Percentiles rank a stretch among this genome's conserved stretches.
These are phyloP conservation scores for Torulaspora maleeae DNA, from an alignment of 805 yeast species.

Conservation along the genomic window DNA sequence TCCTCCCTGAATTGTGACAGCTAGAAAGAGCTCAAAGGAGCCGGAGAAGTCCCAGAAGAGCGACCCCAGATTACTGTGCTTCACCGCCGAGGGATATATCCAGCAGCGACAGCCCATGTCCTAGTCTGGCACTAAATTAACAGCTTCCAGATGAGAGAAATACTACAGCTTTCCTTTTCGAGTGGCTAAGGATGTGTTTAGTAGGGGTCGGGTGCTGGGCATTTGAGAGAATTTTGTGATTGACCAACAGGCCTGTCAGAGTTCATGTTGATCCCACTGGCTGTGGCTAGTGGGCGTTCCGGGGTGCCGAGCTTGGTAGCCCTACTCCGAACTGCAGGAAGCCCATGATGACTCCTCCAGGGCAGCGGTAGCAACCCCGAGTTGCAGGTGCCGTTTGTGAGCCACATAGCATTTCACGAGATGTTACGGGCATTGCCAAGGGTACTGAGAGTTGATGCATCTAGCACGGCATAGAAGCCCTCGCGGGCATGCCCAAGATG, in stretches of 20 bases:
- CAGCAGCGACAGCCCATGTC: neutral
- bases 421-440: too few species aligned
- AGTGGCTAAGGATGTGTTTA: neutral
- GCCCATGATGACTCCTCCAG: neutral
- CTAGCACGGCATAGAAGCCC: too few species aligned
- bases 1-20: neutral
- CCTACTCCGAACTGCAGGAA: neutral
- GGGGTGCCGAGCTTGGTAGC: too few species aligned
- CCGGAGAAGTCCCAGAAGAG: neutral
- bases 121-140: too few species aligned
- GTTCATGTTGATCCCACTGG: neutral
- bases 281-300: neutral
- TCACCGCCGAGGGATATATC: neutral
- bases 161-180: neutral
- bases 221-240: conserved; percentile 3
- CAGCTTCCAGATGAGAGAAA: neutral
- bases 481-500: too few species aligned
- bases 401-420: too few species aligned
- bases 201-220: conserved; percentile 2
- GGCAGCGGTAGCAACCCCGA: too few species aligned
- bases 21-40: too few species aligned
- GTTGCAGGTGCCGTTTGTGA: too few species aligned
- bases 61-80: neutral
- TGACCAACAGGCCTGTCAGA: neutral
- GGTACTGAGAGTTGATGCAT: too few species aligned